Evolutionary conservation across 495 filamentous ascomycete species (phyloP), one percentile per base, ranked within the genome.

Genomic region (Bathelium albidoporum): DNA sequence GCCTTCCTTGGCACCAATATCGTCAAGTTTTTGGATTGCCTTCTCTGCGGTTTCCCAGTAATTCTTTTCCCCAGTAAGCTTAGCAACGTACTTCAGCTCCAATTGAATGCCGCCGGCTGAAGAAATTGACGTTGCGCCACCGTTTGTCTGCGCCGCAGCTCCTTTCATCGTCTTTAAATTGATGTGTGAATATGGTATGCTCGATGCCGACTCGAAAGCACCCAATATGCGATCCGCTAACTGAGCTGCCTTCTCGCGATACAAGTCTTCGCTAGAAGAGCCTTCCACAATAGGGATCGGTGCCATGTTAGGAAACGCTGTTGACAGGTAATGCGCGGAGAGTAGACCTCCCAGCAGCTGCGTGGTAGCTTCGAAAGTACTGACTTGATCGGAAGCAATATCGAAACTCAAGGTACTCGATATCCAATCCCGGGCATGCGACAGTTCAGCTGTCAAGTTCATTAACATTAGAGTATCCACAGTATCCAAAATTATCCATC

Each of bases 401-500:
- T 96, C 85, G 73, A 95, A 97, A 18, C 83, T 84, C 61, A 97
- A 77, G 1, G 83, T 83, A 12, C 83, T 86, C n/a, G 89, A 79
- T 58, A 99, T 86, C 94, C 94, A 99, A 68, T 95, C 82, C 34
- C 91, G 83, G 44, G 94, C 92, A 70, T 94, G 87, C 29, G 84
- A 81, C 31, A 99, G 83, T 63, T 91, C 83, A 24, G 83, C 89
- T 12, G 94, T 97, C 53, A 96, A 78, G 70, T 99, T 99, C 94
- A 99, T 99, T 61, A 99, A 76, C 78, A 99, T 97, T 80, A 97
- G 77, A 18, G 94, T 97, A 73, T 99, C 94, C 53, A 99, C 77
- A 53, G 91, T 85, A 76, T 99, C 95, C 32, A 99, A 87, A 59
- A 99, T 97, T 64, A 97, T 97, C 95, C 95, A 99, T 7, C 94